Evolutionary conservation across 192 early-diverging fungal genomes (phyloP).

Genomic region (Jimgerdemannia lactiflua): DNA sequence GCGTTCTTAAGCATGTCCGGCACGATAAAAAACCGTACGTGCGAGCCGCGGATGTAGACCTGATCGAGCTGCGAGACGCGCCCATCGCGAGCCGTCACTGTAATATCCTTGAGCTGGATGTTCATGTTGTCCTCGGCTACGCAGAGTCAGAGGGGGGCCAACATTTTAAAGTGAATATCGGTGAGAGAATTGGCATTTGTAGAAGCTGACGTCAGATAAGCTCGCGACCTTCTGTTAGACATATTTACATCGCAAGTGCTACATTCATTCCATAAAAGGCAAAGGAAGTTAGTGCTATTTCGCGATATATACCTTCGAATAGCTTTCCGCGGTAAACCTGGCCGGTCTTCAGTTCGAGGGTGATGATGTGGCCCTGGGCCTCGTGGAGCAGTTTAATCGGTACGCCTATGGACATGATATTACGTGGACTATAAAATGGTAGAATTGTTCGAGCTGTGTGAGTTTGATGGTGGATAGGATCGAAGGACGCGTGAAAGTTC

Average conservation of each 20-base stretch:
- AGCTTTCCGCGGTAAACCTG: constrained; percentile 93
- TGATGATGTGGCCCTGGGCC: constrained; percentile 95
- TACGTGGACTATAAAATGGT: neutral
- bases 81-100: constrained; percentile 91
- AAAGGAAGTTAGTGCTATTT: neutral
- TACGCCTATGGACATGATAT: constrained; percentile 83
- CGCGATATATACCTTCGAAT: constrained; percentile 62
- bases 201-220: too few relatives aligned
- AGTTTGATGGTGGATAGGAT: neutral
- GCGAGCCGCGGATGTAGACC: constrained; percentile 93
- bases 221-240: too few relatives aligned
- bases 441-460: neutral
- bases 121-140: constrained; percentile 99
- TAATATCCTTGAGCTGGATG: constrained; percentile 93
- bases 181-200: neutral
- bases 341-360: constrained; percentile 94
- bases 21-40: constrained; percentile 93
- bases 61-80: constrained; percentile 90
- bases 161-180: neutral
- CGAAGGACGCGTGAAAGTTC: neutral
- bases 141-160: neutral
- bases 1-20: constrained; percentile 99
- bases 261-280: too few relatives aligned
- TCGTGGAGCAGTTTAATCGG: constrained; percentile 97
- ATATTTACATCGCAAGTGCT: too few relatives aligned